A percentile compares a stretch with the other conserved stretches of the same genome.
phyloP scores from a whole-genome alignment of 768 basidiomycete species.

The Lenzites betulinus region DNA sequence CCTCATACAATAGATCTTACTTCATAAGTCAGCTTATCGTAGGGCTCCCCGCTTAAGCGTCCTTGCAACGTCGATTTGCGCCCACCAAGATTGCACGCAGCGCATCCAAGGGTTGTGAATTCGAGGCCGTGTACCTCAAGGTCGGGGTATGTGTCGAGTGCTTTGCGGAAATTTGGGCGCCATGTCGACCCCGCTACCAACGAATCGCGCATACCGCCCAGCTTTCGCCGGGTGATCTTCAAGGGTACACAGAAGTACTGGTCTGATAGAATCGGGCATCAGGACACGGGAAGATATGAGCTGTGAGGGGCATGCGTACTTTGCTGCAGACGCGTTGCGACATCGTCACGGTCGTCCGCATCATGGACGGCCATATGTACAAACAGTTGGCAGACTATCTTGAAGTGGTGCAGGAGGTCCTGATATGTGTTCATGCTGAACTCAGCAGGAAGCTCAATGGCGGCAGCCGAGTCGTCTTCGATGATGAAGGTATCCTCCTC shows the following conservation, averaged over 20 bases:
- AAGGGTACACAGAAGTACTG: constrained; percentile 78
- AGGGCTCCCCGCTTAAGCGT: constrained; percentile 64
- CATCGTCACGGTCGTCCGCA: constrained; percentile 48
- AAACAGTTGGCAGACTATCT: constrained; percentile 85
- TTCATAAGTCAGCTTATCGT: constrained; percentile 71
- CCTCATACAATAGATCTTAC: constrained; percentile 32
- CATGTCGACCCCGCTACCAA: constrained; percentile 86
- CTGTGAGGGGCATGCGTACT: constrained; percentile 38
- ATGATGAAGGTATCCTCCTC: constrained; percentile 59
- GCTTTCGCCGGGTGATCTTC: constrained; percentile 63
- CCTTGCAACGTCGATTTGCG: constrained; percentile 67
- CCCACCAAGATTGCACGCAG: constrained; percentile 80
- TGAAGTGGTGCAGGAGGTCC: constrained; percentile 79
- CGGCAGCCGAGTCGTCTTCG: constrained; percentile 49
- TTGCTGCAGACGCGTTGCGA: constrained; percentile 53
- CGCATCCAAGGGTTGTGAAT: constrained; percentile 65
- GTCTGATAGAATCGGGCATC: constrained; percentile 32
- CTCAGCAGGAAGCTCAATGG: constrained; percentile 61
- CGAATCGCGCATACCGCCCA: constrained; percentile 70
- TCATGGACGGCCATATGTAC: constrained; percentile 76
- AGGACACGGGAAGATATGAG: not conserved
- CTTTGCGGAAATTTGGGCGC: constrained; percentile 65
- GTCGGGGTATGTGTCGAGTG: constrained; percentile 66
- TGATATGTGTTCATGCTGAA: constrained; percentile 84
- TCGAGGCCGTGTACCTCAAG: constrained; percentile 56